Evolutionary conservation across 805 yeast genomes (phyloP).

Genomic region (Sungouiella blattae): DNA sequence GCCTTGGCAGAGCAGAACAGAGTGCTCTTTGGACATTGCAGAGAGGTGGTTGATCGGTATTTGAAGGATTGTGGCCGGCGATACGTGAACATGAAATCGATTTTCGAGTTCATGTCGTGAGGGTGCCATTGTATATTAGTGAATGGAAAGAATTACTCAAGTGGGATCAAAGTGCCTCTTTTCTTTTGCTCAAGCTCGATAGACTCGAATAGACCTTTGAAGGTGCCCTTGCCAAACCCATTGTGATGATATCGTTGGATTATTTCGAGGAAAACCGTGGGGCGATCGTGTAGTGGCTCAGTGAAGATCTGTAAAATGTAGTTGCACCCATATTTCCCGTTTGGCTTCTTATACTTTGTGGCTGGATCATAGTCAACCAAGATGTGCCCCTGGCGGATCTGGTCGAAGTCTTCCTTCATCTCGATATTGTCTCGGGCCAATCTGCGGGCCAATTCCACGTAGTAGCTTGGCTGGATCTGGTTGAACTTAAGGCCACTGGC

Average conservation of each 20-base stretch:
- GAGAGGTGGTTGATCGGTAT: conserved; percentile 66
- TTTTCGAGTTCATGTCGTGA: conserved; percentile 59
- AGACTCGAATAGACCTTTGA: conserved; percentile 75
- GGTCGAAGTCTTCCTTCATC: conserved; percentile 51
- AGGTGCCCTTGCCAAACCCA: conserved; percentile 90
- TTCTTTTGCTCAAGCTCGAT: conserved; percentile 71
- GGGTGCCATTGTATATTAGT: no score
- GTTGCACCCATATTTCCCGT: conserved; percentile 37
- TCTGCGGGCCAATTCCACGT: conserved; percentile 44
- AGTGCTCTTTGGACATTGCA: conserved; percentile 49
- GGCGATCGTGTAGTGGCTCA: conserved; percentile 71
- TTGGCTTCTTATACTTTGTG: conserved; percentile 18
- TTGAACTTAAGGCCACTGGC: conserved; percentile 72
- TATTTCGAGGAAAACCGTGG: conserved; percentile 77
- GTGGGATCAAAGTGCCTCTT: conserved; percentile 56
- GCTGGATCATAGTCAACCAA: conserved; percentile 73
- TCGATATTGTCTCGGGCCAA: conserved; percentile 41
- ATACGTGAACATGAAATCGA: conserved; percentile 77
- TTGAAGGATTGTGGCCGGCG: conserved; percentile 81
- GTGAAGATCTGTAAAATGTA: conserved; percentile 79
- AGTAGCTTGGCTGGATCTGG: conserved; percentile 55
- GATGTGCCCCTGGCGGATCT: conserved; percentile 50
- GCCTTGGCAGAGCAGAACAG: conserved; percentile 82
- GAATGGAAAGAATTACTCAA: no score
- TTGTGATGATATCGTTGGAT: conserved; percentile 76